A percentile compares a stretch with the other conserved stretches of the same genome.
Evolutionary conservation across 2,329 filamentous ascomycete species (phyloP).

Genomic region (Nannizziopsis arthrosporioides): DNA sequence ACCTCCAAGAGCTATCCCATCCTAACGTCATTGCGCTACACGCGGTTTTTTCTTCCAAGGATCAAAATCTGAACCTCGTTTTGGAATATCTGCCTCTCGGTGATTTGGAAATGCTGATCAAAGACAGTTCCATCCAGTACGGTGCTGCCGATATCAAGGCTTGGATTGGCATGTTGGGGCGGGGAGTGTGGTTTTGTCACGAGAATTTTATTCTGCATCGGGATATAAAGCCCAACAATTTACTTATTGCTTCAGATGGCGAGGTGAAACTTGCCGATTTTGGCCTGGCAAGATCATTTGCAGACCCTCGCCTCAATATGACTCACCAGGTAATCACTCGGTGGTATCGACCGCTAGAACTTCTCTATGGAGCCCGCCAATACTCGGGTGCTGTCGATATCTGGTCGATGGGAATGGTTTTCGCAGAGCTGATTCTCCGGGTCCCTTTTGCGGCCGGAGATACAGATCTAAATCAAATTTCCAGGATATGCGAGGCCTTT

Average conservation of each 20-base stretch:
- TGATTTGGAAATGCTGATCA: conserved; percentile 88
- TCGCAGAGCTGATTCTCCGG: conserved; percentile 78
- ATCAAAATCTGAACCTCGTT: conserved; percentile 92
- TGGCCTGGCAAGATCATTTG: conserved; percentile 78
- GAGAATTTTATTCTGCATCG: conserved; percentile 87
- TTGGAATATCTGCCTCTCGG: conserved; percentile 89
- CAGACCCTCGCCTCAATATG: conserved; percentile 80
- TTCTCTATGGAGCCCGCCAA: conserved; percentile 79
- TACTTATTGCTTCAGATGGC: conserved; percentile 84
- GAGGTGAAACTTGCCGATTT: conserved; percentile 97
- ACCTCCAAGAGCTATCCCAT: conserved; percentile 84
- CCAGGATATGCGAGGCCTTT: conserved; percentile 69
- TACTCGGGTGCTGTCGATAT: conserved; percentile 87
- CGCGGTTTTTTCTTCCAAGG: conserved; percentile 88
- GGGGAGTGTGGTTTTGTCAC: conserved; percentile 93
- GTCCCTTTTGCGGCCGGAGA: conserved; percentile 73
- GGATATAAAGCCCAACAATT: conserved; percentile 98
- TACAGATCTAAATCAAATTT: conserved; percentile 75
- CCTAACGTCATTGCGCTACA: conserved; percentile 90
- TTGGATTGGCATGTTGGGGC: conserved; percentile 95
- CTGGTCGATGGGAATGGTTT: conserved; percentile 86
- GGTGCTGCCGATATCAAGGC: conserved; percentile 85
- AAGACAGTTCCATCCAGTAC: conserved; percentile 72
- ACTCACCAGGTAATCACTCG: conserved; percentile 89
- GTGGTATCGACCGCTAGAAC: conserved; percentile 91